Evolutionary conservation across 78 protist species (phyloP), one percentile per base, ranked within the genome.

Genomic region (Pigoraptor vietnamica): DNA sequence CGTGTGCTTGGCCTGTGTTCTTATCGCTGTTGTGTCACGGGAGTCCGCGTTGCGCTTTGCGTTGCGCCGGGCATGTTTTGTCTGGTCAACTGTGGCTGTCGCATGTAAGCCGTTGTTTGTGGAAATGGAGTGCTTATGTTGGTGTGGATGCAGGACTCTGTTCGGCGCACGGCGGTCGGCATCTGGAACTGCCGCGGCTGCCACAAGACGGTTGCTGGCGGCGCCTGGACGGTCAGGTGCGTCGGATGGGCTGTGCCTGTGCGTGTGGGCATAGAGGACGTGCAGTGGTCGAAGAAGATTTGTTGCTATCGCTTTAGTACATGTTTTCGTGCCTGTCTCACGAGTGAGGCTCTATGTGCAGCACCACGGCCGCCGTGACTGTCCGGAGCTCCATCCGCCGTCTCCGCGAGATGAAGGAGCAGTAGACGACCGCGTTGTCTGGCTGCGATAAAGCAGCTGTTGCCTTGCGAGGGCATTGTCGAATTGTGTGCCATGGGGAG

Each of bases 131-230:
- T 6, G 21, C n/a, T 14, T 14, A 23, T 1, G 35, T 40, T 1
- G 21, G 14, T 37, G 2, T 0, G 35, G n/a, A 1, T 38, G 25
- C 79, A 93, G 95, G 98, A 96, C 88, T 2, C 96, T 88, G 97
- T 99, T 38, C 95, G 91, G 94, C 94, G 99, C 39, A 67, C 90
- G 1, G 97, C 96, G 40, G 99, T 97, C 82, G 99, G 99, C 90
- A 98, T 99, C 98, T 99, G 99, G 99, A 91, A 91, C 82, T 99
- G 99, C 98, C 84, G n/a, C n/a, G 94, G 97, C 90, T 96, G 98
- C 95, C 55, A 91, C 40, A 97, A 94, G 95, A 91, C 93, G 40
- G 37, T 96, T 29, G 98, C 99, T 48, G 99, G 99, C 38, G 99
- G 99, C 34, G 99, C 99, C 39, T 99, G 94, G 93, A 86, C 96